Percentiles rank a stretch among this genome's conserved stretches.
These are phyloP conservation scores for Erythrophleum fordii DNA, from an alignment of 306 rosid species.

Conservation along the genomic window DNA sequence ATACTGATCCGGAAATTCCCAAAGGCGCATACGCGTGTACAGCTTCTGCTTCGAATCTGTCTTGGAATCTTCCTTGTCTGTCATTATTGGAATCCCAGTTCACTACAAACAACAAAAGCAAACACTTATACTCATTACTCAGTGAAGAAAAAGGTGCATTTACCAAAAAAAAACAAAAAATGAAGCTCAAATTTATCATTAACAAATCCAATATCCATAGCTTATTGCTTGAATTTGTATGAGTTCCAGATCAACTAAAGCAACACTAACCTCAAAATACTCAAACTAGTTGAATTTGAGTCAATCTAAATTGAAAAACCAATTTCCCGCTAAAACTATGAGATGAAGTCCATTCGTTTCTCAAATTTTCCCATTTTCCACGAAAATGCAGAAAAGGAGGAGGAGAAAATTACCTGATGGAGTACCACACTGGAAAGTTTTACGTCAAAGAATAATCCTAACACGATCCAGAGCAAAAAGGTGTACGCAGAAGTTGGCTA, in stretches of 20 bases:
- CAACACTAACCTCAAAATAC: constrained; percentile 13
- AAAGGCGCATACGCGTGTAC: constrained; percentile 82
- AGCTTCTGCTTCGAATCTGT: constrained; percentile 84
- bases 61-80: constrained; percentile 84
- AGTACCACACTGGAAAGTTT: background rate
- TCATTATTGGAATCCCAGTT: constrained; percentile 55
- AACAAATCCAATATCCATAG: background rate
- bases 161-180: background rate
- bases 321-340: constrained; percentile 41
- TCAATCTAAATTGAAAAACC: constrained; percentile 24
- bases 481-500: background rate
- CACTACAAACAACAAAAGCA: constrained; percentile 38
- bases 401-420: constrained; percentile 38
- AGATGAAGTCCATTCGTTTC: constrained; percentile 1
- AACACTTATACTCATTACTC: background rate
- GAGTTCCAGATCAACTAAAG: constrained; percentile 2
- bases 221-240: background rate
- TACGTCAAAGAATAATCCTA: background rate
- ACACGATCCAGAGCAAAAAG: constrained; percentile 37
- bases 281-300: constrained; percentile 12
- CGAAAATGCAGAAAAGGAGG: constrained; percentile 12
- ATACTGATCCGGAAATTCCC: constrained; percentile 94
- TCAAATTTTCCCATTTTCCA: constrained; percentile 17
- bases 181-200: background rate
- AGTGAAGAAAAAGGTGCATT: constrained; percentile 5